Evolutionary conservation across 225 moss, liverwort and hornwort species (phyloP).

Genomic region (Marchantia paleacea): DNA sequence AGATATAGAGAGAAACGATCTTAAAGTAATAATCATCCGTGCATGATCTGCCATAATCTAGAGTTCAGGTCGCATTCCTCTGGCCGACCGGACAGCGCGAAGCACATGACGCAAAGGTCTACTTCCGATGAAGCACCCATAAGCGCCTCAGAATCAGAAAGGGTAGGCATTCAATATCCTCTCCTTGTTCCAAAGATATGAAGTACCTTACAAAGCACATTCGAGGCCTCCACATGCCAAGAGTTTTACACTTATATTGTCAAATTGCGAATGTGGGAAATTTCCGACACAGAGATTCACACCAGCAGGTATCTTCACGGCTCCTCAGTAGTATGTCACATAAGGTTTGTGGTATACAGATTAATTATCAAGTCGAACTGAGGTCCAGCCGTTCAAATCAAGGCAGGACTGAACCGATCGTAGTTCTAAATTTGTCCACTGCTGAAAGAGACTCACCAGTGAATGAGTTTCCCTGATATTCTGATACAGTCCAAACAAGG

Average conservation of each 20-base stretch:
- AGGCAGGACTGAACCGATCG: neutral
- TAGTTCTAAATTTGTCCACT: neutral
- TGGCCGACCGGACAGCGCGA: no score
- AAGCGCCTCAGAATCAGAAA: no score
- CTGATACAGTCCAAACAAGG: slow-evolving; percentile 3
- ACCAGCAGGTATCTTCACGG: neutral
- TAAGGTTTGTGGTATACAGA: neutral
- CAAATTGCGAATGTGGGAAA: neutral
- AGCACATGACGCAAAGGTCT: no score
- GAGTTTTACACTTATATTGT: no score
- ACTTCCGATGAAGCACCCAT: no score
- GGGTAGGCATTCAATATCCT: no score
- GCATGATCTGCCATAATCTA: no score
- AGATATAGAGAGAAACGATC: no score
- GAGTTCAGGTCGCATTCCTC: no score
- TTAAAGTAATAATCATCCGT: no score
- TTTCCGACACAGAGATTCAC: neutral
- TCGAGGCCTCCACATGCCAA: neutral
- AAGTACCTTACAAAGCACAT: no score
- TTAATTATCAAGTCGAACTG: neutral
- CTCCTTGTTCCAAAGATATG: no score
- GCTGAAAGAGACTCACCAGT: neutral
- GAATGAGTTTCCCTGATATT: neutral
- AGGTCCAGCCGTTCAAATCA: neutral
- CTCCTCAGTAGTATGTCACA: neutral